phyloP scores from a whole-genome alignment of 306 rosid genomes.

The Pyrus pyrifolia region DNA sequence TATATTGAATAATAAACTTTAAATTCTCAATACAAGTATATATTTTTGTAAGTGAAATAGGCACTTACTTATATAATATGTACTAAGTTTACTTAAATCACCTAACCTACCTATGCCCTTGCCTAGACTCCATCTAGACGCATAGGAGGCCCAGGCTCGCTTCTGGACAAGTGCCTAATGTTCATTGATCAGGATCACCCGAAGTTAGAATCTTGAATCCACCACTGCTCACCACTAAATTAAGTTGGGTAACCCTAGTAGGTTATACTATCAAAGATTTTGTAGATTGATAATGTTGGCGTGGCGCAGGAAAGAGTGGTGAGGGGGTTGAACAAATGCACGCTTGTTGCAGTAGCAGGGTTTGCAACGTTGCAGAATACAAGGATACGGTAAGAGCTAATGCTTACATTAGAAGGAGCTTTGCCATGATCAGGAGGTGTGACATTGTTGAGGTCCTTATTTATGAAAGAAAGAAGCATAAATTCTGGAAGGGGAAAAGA shows the following conservation, averaged over 20 bases:
- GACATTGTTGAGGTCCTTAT: constrained; percentile 5
- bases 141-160: too few relatives aligned
- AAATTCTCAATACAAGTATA: too few relatives aligned
- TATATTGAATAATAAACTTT: too few relatives aligned
- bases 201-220: too few relatives aligned
- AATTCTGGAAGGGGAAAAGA: constrained; percentile 29
- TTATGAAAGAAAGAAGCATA: constrained; percentile 27
- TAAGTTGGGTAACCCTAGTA: background rate
- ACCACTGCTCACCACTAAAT: background rate
- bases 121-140: too few relatives aligned
- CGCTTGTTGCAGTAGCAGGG: constrained; percentile 2
- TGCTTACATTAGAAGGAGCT: background rate
- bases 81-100: too few relatives aligned
- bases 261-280: too few relatives aligned
- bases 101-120: too few relatives aligned
- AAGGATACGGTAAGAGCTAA: background rate
- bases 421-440: background rate
- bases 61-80: too few relatives aligned
- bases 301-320: background rate
- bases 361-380: background rate
- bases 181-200: too few relatives aligned
- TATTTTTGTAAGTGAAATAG: too few relatives aligned
- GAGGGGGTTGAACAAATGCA: constrained; percentile 1
- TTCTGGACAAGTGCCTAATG: too few relatives aligned
- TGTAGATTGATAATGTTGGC: background rate